phyloP scores from a whole-genome alignment of 1,284 basidiomycete species.

The Rhodotorula sp. region DNA sequence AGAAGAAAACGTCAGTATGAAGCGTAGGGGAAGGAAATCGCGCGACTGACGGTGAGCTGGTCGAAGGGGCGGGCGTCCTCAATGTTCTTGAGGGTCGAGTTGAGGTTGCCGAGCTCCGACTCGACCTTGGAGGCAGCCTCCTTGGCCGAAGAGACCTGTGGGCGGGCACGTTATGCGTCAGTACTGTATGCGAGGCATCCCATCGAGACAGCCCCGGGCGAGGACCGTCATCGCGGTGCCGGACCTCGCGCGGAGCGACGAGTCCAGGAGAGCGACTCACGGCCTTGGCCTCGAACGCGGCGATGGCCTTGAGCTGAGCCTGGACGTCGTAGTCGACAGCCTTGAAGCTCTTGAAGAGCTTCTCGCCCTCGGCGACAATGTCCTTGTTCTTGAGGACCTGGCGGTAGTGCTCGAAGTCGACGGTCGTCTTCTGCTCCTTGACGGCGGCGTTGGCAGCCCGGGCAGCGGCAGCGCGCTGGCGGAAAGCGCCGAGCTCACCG shows the following conservation, averaged over 20 bases:
- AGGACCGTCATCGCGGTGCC: neutral
- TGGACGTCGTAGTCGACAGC: constrained; percentile 92
- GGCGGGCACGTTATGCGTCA: neutral
- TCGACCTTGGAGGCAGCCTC: constrained; percentile 90
- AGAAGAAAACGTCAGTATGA: no score
- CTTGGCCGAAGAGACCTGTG: constrained; percentile 82
- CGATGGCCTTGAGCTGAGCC: constrained; percentile 91
- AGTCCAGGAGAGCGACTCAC: constrained; percentile 57
- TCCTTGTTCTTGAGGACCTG: constrained; percentile 87
- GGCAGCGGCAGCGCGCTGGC: constrained; percentile 89
- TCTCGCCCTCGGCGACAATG: constrained; percentile 89
- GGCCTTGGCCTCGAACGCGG: constrained; percentile 94
- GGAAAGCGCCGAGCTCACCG: constrained; percentile 86
- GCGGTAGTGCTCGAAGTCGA: constrained; percentile 89
- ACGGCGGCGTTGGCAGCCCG: constrained; percentile 33
- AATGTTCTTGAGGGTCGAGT: constrained; percentile 93
- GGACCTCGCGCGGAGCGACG: neutral
- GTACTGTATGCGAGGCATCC: no score
- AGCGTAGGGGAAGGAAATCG: no score
- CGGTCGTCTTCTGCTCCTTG: constrained; percentile 43
- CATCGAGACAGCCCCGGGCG: neutral
- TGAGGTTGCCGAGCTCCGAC: constrained; percentile 85
- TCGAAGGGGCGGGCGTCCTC: constrained; percentile 97
- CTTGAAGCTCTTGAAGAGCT: constrained; percentile 84
- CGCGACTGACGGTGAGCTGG: constrained; percentile 75